A percentile compares a stretch with the other conserved stretches of the same genome.
These are phyloP conservation scores for Boletus reticulatus DNA, from an alignment of 768 basidiomycete species.

Conservation along the genomic window DNA sequence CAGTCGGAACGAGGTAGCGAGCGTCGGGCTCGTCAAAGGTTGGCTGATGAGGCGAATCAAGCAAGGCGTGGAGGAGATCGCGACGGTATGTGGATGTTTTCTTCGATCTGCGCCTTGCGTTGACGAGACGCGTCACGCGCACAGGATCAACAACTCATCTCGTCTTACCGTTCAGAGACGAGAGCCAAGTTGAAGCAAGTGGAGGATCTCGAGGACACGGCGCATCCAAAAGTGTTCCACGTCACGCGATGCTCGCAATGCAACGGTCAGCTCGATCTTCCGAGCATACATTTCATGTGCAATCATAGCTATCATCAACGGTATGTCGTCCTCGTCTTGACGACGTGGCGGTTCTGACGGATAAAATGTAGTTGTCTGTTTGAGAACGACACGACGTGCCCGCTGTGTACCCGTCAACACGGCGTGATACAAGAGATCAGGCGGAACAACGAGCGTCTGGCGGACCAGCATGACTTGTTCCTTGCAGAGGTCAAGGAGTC, in stretches of 20 bases:
- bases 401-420: constrained; percentile 83
- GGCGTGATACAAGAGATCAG: constrained; percentile 88
- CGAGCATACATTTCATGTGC: constrained; percentile 97
- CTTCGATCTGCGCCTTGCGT: not conserved
- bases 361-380: constrained; percentile 65
- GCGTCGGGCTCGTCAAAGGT: constrained; percentile 87
- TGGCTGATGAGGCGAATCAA: constrained; percentile 84
- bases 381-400: constrained; percentile 89
- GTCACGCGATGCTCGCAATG: constrained; percentile 92
- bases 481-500: constrained; percentile 67
- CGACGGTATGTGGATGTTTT: constrained; percentile 54
- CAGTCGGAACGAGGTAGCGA: constrained; percentile 85
- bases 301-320: constrained; percentile 95
- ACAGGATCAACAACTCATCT: constrained; percentile 82
- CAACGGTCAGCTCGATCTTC: constrained; percentile 86
- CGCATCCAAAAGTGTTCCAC: constrained; percentile 86
- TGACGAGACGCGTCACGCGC: not conserved
- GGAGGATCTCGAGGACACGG: constrained; percentile 72
- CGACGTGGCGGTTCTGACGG: not conserved
- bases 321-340: constrained; percentile 25
- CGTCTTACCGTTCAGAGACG: constrained; percentile 89
- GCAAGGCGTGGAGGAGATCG: constrained; percentile 71
- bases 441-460: constrained; percentile 79
- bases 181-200: constrained; percentile 77
- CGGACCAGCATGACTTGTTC: constrained; percentile 80